Base-by-base conservation (phyloP, 139 green algal genomes). In the Nannochloris sp. region DNA sequence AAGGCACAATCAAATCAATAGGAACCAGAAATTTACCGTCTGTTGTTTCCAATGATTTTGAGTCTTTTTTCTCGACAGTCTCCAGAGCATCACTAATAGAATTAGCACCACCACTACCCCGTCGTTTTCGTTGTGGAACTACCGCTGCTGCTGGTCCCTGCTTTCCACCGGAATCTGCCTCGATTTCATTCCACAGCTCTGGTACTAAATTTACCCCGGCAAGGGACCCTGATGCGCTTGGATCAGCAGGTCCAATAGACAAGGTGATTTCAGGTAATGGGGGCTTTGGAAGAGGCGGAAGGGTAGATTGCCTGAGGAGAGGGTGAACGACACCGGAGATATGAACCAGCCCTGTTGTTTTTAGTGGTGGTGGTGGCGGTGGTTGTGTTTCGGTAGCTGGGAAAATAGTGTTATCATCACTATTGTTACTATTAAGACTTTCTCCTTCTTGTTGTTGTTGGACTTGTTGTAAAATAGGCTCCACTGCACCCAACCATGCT, bases 1-100 rank as follows among this genome's bases (percentile, higher is more conserved):
- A 5, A 6, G 67, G 71, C 15, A 93, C 68, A 14, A 37, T 42
- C 10, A 95, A 64, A 59, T 91, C 81, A 32, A 84, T 67, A 0
- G 36, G 27, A 12, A 31, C 25, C 12, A 36, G 3, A 24, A 6
- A 0, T 5, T 10, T 27, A n/a, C 31, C n/a, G 32, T 47, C 53
- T 2, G 14, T 44, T 9, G 53, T 15, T 30, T 38, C 23, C 30
- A 7, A 4, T 10, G 27, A 29, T 46, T 64, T 35, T 73, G 32
- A 25, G 8, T 73, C 66, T 55, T 45, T 36, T 29, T 66, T 34
- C 23, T 51, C 30, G n/a, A 23, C 13, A 56, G 36, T 19, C 25
- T 13, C 25, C n/a, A 12, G 12, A 24, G 29, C 30, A 38, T 27
- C 31, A 27, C 6, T 36, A 33, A 46, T 0, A 13, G 25, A 8